These are phyloP conservation scores for Claviceps sp. DNA, from an alignment of 2,329 filamentous ascomycete species.

Conservation along the genomic window DNA sequence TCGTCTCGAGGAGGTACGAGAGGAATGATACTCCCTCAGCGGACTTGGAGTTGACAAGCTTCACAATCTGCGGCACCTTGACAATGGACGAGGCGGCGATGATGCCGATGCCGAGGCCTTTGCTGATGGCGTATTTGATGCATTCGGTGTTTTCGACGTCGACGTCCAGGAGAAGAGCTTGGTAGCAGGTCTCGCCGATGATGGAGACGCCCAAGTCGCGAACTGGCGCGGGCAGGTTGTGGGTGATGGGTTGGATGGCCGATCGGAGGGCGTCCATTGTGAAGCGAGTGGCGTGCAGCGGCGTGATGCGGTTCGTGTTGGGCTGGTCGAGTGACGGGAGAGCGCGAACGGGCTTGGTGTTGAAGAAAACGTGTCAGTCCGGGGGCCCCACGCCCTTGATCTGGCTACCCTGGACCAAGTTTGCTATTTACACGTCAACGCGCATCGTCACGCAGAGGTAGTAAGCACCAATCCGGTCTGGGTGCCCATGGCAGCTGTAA, in stretches of 20 bases:
- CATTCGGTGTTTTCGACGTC: conserved; percentile 66
- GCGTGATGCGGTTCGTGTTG: not conserved
- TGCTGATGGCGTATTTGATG: conserved; percentile 80
- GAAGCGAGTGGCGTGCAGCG: not conserved
- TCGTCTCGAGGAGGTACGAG: conserved; percentile 84
- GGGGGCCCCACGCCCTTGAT: not conserved
- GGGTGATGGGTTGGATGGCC: conserved; percentile 54
- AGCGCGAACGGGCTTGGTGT: not conserved
- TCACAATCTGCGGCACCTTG: conserved; percentile 94
- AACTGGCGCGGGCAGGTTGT: conserved; percentile 60
- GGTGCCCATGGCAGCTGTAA: too few relatives aligned
- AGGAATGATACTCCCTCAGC: conserved; percentile 78
- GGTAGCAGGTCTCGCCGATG: conserved; percentile 75
- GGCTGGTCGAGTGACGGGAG: not conserved
- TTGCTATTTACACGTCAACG: too few relatives aligned
- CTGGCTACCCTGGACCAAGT: not conserved
- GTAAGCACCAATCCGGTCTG: too few relatives aligned
- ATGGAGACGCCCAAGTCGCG: conserved; percentile 64
- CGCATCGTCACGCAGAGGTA: too few relatives aligned
- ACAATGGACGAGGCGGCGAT: conserved; percentile 81
- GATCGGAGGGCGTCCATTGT: conserved; percentile 49
- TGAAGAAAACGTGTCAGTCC: not conserved
- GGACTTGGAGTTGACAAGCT: conserved; percentile 70
- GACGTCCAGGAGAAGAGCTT: conserved; percentile 71
- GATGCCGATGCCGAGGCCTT: conserved; percentile 86